Evolutionary conservation across 2,329 filamentous ascomycete genomes (phyloP).

Genomic region (Chaetomiaceae sp.): DNA sequence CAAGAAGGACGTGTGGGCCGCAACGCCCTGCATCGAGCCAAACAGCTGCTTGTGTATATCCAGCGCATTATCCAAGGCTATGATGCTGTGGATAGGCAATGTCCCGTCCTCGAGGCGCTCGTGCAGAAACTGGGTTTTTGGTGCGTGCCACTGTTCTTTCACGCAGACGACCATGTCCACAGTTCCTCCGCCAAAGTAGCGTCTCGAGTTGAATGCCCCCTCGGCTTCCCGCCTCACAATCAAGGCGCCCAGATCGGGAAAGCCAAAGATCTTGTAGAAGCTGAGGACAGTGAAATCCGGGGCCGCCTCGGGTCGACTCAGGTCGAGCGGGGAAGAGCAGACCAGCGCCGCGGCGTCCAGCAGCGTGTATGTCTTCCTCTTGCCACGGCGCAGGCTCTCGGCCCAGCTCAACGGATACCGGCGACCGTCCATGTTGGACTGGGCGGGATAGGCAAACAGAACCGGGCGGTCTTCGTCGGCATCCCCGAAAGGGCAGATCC

Average conservation of each 20-base stretch:
- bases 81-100: slow-evolving; percentile 81
- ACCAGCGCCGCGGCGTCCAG: slow-evolving; percentile 80
- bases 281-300: slow-evolving; percentile 86
- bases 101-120: slow-evolving; percentile 88
- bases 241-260: slow-evolving; percentile 82
- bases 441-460: slow-evolving; percentile 77
- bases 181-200: slow-evolving; percentile 91
- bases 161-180: slow-evolving; percentile 80
- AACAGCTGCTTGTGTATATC: slow-evolving; percentile 65
- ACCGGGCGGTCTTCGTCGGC: slow-evolving; percentile 29
- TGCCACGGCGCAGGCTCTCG: slow-evolving; percentile 18
- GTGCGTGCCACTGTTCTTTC: slow-evolving; percentile 78
- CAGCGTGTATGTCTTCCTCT: slow-evolving; percentile 55
- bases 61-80: slow-evolving; percentile 74
- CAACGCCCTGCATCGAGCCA: slow-evolving; percentile 63
- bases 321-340: slow-evolving; percentile 70
- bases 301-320: slow-evolving; percentile 54
- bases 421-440: slow-evolving; percentile 87
- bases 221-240: slow-evolving; percentile 71
- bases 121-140: slow-evolving; percentile 68
- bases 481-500: slow-evolving; percentile 28
- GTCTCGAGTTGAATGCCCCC: slow-evolving; percentile 58
- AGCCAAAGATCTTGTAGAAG: slow-evolving; percentile 97
- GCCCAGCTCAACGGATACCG: slow-evolving; percentile 55
- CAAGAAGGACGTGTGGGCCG: slow-evolving; percentile 66